Base-by-base conservation (phyloP, 495 filamentous ascomycete genomes). In the Neurospora discreta region DNA sequence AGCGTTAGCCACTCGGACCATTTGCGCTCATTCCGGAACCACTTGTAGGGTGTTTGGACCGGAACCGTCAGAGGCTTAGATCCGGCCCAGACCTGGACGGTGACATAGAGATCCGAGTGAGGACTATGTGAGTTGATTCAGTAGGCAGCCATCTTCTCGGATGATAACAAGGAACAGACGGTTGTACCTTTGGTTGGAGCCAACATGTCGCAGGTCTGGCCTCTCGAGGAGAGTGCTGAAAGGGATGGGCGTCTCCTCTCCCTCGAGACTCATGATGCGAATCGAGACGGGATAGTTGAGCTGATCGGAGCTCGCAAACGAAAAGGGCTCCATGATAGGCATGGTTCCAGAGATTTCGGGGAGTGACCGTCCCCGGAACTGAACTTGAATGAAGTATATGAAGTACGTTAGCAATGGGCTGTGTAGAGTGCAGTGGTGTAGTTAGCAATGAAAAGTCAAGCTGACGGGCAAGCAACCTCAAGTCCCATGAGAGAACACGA, bases 1-100 rank as follows among this genome's bases (percentile, higher is more conserved):
- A 99, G 81, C 13, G 89, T 88, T 38, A 99, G 87, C 96, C 96
- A 99, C 82, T 99, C 95, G 78, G 95, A 94, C 95, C 95, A 99
- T 79, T 83, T 87, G 76, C 96, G 88, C 69, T 88, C 86, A 33
- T 84, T 86, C 76, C 93, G 94, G 76, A 98, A 97, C 3, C 91
- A 80, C 79, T 92, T 97, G 83, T 97, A 98, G 16, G 92, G 85
- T 11, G 96, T 99, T 79, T 98, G 94, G 13, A 97, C 84, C 0
- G 93, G 92, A 1, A 98, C 92, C 1, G 94, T 95, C 72, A 98
- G 80, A 16, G 95, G 93, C 77, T 99, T 98, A 20, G 93, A 97
- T 75, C 97, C 94, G 13, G 96, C 93, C 90, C 94, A 99, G 77
- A 97, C 83, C 81, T 98, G 96, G 18, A 89, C 91, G 4, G 94